Evolutionary conservation across 1,284 basidiomycete species (phyloP), one percentile per base, ranked within the genome.

Genomic region (Agroathelia rolfsii): DNA sequence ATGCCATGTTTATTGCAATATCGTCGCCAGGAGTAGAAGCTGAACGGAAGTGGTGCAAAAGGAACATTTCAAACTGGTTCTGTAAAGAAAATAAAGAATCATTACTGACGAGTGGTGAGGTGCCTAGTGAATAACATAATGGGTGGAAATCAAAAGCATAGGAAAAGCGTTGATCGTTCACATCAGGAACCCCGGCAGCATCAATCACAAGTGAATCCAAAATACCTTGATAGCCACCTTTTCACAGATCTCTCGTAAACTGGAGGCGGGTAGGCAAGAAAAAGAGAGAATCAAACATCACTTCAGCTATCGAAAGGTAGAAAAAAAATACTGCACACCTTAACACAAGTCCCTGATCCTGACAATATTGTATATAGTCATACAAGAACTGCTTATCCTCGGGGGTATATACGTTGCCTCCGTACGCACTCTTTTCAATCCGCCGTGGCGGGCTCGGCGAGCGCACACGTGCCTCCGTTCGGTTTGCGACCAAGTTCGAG

Each of bases 1-100:
- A 87, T 87, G 51, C 85, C 80, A 48, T 87, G 82, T 47, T 86
- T 87, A 48, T 87, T 87, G 56, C 83, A 87, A 47, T 85, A 87
- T 30, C 83, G 70, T 23, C 83, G 69, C 83, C 83, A 87, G 0
- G 82, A 85, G 51, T 84, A 87, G 50, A 87, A 86, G 11, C 80
- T 84, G 39, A 2, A 29, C 12, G 35, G 18, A 24, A 17, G 33
- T 36, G 34, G 35, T 16, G 30, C 39, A 38, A 21, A 36, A 18
- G 25, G 20, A 30, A 14, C 7, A 19, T n/a, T 27, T 11, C 13
- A 18, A n/a, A n/a, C n/a, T 23, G 23, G 9, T 7, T 13, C 6
- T 25, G 5, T 14, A 17, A 12, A 28, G 18, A 27, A 23, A 40
- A 28, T 30, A 20, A n/a, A n/a, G n/a, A n/a, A n/a, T n/a, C n/a